Conservation (phyloP, 2,329 filamentous ascomycete species). For the Triangularia setosa region DNA sequence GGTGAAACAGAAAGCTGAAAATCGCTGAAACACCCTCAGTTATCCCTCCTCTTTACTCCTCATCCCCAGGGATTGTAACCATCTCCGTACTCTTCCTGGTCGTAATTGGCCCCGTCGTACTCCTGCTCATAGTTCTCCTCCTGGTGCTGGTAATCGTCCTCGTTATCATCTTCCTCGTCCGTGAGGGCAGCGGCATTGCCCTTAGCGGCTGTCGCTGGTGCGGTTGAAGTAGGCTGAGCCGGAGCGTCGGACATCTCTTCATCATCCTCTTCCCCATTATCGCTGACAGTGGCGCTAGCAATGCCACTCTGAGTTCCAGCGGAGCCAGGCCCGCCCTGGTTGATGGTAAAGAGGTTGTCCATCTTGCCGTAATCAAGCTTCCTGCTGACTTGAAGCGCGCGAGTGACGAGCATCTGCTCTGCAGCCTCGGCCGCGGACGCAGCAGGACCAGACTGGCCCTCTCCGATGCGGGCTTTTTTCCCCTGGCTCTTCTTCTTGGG, state of each 20-base stretch:
- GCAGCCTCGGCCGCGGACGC: conserved; percentile 67
- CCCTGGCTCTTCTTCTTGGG: conserved; percentile 53
- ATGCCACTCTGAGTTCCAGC: conserved; percentile 25
- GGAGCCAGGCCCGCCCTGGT: conserved; percentile 45
- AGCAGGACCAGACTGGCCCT: conserved; percentile 62
- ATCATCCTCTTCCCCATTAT: conserved; percentile 27
- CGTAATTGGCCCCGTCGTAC: conserved; percentile 19
- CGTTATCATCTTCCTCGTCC: conserved; percentile 17
- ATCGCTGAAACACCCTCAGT: background rate
- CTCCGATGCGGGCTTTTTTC: conserved; percentile 55
- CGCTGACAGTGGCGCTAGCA: conserved; percentile 32
- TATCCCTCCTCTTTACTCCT: conserved; percentile 10
- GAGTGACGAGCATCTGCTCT: conserved; percentile 61
- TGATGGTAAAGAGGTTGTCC: conserved; percentile 51
- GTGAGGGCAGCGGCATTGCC: conserved; percentile 6
- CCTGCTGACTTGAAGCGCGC: conserved; percentile 57
- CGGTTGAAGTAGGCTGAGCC: background rate
- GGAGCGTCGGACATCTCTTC: background rate
- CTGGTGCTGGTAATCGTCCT: conserved; percentile 7
- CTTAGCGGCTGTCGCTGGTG: background rate
- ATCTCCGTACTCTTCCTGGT: conserved; percentile 19
- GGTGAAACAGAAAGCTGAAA: background rate
- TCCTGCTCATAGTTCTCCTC: conserved; percentile 12
- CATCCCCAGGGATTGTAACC: conserved; percentile 23
- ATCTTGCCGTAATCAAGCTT: conserved; percentile 71